Conservation (phyloP, 2,329 filamentous ascomycete species). For the Venturia oleaginea region DNA sequence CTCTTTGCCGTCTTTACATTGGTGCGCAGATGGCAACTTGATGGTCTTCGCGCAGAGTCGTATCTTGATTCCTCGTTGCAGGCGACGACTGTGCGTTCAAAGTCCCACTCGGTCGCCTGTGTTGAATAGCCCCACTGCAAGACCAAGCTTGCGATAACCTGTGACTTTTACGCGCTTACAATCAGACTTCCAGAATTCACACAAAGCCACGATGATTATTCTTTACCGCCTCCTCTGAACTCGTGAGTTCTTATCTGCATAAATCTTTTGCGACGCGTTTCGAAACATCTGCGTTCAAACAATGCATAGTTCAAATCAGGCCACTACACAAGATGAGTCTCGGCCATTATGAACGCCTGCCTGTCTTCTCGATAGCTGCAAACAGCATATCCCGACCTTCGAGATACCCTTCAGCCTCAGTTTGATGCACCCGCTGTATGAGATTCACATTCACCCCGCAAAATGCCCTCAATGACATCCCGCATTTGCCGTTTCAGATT, state of each 20-base stretch:
- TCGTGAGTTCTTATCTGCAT: neutral
- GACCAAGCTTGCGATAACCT: neutral
- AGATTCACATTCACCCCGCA: neutral
- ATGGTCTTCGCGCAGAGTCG: neutral
- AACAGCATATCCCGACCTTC: neutral
- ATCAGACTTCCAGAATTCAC: too few species aligned
- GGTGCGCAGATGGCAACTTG: neutral
- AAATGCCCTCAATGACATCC: neutral
- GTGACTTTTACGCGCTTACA: too few species aligned
- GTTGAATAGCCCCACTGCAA: too few species aligned
- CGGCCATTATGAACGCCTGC: neutral
- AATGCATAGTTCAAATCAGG: neutral
- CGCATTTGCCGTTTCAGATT: neutral
- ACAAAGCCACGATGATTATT: neutral
- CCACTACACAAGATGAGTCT: neutral
- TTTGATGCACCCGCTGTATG: slow-evolving; percentile 8
- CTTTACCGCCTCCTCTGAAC: neutral
- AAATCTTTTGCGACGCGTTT: neutral
- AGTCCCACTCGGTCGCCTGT: too few species aligned
- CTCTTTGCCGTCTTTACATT: neutral
- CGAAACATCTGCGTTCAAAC: neutral
- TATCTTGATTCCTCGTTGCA: neutral
- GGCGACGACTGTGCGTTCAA: too few species aligned
- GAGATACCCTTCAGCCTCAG: neutral
- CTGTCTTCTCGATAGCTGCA: neutral